Conservation (phyloP, 2,329 filamentous ascomycete species). For the Colletotrichum chrysophilum region DNA sequence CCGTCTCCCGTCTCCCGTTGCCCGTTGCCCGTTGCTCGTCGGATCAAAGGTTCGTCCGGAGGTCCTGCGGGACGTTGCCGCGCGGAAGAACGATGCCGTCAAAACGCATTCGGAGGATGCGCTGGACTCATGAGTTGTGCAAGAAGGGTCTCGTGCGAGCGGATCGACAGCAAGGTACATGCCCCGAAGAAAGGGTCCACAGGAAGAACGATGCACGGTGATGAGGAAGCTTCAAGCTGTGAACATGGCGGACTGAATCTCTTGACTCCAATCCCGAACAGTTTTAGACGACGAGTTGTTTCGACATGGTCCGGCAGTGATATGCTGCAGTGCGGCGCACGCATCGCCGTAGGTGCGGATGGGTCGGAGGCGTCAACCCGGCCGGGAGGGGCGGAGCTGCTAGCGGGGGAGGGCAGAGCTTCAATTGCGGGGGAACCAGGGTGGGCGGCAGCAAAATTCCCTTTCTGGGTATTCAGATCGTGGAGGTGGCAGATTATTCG, state of each 20-base stretch:
- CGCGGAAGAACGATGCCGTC: background rate
- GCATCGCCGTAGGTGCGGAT: background rate
- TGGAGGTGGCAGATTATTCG: background rate
- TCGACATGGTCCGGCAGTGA: background rate
- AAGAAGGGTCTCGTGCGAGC: background rate
- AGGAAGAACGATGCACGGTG: background rate
- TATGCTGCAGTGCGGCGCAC: background rate
- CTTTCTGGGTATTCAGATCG: constrained; percentile 24
- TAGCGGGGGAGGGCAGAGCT: background rate
- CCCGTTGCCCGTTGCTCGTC: background rate
- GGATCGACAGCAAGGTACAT: background rate
- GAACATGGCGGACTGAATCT: background rate
- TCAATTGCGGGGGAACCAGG: constrained; percentile 12
- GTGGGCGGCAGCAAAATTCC: constrained; percentile 11
- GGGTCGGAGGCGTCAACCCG: background rate
- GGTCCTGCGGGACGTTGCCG: background rate
- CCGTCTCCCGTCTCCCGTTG: background rate
- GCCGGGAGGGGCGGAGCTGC: background rate
- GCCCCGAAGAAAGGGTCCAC: background rate
- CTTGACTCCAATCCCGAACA: background rate
- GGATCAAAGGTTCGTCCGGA: constrained; percentile 1
- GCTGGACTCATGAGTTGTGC: background rate
- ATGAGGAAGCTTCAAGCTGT: background rate
- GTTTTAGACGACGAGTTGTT: background rate
- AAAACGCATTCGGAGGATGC: background rate